Evolutionary conservation across 192 early-diverging fungal species (phyloP).

Genomic region (Podila clonocystis): DNA sequence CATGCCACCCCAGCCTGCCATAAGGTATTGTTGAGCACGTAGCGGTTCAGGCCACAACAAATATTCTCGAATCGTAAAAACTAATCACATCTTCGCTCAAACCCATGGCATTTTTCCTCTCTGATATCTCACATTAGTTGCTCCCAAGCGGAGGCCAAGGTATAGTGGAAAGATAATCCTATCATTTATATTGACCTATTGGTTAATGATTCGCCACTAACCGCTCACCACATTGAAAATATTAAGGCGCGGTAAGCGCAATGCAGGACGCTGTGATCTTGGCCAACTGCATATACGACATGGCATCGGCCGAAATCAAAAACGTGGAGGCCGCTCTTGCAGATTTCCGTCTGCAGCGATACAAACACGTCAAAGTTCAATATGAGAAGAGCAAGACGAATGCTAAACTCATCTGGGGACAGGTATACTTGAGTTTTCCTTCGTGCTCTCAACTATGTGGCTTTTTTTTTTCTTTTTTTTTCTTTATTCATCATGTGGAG

Average conservation of each 20-base stretch:
- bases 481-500: too few relatives aligned
- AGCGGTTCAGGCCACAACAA: too few relatives aligned
- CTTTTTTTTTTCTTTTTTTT: too few relatives aligned
- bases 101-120: neutral
- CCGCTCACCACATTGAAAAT: too few relatives aligned
- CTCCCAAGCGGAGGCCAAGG: too few relatives aligned
- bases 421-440: too few relatives aligned
- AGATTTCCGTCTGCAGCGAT: constrained; percentile 24
- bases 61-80: too few relatives aligned
- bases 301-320: neutral
- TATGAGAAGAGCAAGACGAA: constrained; percentile 15
- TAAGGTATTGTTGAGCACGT: neutral
- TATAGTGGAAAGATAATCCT: neutral
- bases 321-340: constrained; percentile 16
- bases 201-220: neutral
- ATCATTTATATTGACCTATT: neutral
- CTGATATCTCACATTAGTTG: neutral
- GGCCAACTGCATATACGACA: constrained; percentile 27
- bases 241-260: constrained; percentile 30
- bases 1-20: neutral
- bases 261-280: constrained; percentile 35
- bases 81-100: too few relatives aligned
- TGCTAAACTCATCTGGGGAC: constrained; percentile 11
- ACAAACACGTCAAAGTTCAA: constrained; percentile 22
- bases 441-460: too few relatives aligned